Evolutionary conservation across 1,284 basidiomycete genomes (phyloP), one percentile per base, ranked within the genome.

Genomic region (Marasmius sp.): DNA sequence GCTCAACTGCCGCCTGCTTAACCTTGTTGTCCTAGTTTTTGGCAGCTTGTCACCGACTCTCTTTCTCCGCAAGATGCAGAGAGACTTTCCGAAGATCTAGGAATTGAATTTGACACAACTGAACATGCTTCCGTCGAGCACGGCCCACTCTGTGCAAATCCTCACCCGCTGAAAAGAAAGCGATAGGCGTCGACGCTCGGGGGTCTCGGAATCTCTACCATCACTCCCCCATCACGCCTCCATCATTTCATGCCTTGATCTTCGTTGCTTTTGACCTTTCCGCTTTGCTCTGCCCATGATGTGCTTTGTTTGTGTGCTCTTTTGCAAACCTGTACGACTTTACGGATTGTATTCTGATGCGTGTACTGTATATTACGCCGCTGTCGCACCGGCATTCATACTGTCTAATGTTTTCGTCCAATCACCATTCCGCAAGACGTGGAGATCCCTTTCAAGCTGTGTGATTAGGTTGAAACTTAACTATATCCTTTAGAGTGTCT

Each of bases 91-190:
- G 91, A 92, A 70, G 86, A 91, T 58, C 81, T 93, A 12, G 91
- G 91, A 4, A 83, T 93, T 61, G 92, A 93, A 74, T 74, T 79
- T 48, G 92, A 93, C 68, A 85, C 87, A 8, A 61, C 77, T 1
- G 91, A 92, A 73, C 91, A 92, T 69, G 62, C 66, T 27, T 71
- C 73, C 18, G 72, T 93, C 43, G 88, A 90, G 72, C 74, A 76
- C 41, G 77, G 83, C 4, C 66, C 79, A 57, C 71, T 89, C 10
- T 88, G 83, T 67, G 64, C 65, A 27, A 61, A 69, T 39, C 71
- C 68, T 20, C 75, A 73, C 56, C 58, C 66, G 10, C 69, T 83
- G 64, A 83, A 82, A 69, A 71, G 81, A 60, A 83, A 84, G 55
- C 68, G 71, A 33, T 70, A 61, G 48, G 18, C 27, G 27, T n/a